These are phyloP conservation scores for Fonsecaea multimorphosa DNA, from an alignment of 2,329 filamentous ascomycete species.

Conservation along the genomic window DNA sequence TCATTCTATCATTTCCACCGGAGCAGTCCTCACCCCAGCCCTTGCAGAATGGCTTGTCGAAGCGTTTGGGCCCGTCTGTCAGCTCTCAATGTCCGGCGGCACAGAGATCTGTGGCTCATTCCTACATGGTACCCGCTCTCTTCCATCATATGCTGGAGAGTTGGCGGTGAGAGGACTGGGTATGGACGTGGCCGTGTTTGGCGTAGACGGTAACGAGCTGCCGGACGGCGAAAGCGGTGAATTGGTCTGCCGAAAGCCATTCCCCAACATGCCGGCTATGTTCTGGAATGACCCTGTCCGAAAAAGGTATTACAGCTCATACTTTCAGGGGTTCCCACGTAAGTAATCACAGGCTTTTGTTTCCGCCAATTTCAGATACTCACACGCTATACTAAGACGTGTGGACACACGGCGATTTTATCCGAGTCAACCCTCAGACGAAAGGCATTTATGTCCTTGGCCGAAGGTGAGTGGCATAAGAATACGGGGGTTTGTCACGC, in stretches of 20 bases:
- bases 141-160: slow-evolving; percentile 67
- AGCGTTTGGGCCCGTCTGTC: slow-evolving; percentile 20
- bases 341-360: neutral
- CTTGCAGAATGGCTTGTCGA: slow-evolving; percentile 17
- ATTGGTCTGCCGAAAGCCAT: slow-evolving; percentile 71
- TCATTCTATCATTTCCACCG: neutral
- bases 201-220: neutral
- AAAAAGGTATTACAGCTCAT: slow-evolving; percentile 57
- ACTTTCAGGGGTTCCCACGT: slow-evolving; percentile 27
- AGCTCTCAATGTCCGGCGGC: slow-evolving; percentile 41
- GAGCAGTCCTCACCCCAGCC: slow-evolving; percentile 11
- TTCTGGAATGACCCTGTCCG: slow-evolving; percentile 63
- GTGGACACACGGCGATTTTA: slow-evolving; percentile 69
- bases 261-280: slow-evolving; percentile 76
- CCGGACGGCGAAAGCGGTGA: slow-evolving; percentile 70
- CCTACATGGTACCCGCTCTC: slow-evolving; percentile 66
- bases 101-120: slow-evolving; percentile 44
- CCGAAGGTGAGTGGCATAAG: slow-evolving; percentile 10
- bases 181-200: slow-evolving; percentile 37
- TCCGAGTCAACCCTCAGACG: slow-evolving; percentile 20
- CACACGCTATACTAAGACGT: slow-evolving; percentile 10
- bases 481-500: neutral
- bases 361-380: neutral
- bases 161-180: slow-evolving; percentile 61
- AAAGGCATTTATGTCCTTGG: slow-evolving; percentile 26